Base-by-base conservation (phyloP, 768 basidiomycete genomes). In the Termitomyces sp. region DNA sequence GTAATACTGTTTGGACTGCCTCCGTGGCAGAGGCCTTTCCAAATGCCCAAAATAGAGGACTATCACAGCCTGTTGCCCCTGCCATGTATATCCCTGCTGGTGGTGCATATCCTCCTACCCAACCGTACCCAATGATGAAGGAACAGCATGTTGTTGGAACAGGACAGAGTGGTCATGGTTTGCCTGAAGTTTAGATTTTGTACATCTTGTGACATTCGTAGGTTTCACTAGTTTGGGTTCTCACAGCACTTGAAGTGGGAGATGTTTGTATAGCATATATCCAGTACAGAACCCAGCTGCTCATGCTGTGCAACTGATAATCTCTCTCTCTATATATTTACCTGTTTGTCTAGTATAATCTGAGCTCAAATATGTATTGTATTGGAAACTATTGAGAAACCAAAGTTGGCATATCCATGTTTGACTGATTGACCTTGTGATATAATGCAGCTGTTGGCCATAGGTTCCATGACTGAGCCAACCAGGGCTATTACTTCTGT, bases 1-100 rank as follows among this genome's bases (percentile, higher is more conserved):
- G 62, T 37, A 53, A 57, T 17, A 17, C 19, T 8, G 60, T 59
- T 17, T 62, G 60, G 60, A 53, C 17, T 4, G 38, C 14, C 10
- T 54, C 52, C 17, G 60, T 57, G 5, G 42, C 35, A 8, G 58
- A 53, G 19, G 50, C 58, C 30, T 19, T 60, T 62, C 43, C 35
- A 17, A 6, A 17, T 17, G 35, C 1, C 35, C 15, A 37, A 17
- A 37, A 17, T 6, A 14, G 34, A 3, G 51, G 9, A 14, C 3
- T 34, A 2, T 15, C 22, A 8, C 54, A 42, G 32, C 19, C 38
- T 28, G 32, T 1, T 26, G 40, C 8, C 6, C 46, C 30, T 15
- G 32, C 54, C 24, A 38, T 44, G 50, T 19, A 57, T 19, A 5
- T 24, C 11, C 45, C 35, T 14, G 30, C 44, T 41, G 45, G 37